These are phyloP conservation scores for Hydnum rufescens DNA, from an alignment of 768 basidiomycete genomes.

Conservation along the genomic window DNA sequence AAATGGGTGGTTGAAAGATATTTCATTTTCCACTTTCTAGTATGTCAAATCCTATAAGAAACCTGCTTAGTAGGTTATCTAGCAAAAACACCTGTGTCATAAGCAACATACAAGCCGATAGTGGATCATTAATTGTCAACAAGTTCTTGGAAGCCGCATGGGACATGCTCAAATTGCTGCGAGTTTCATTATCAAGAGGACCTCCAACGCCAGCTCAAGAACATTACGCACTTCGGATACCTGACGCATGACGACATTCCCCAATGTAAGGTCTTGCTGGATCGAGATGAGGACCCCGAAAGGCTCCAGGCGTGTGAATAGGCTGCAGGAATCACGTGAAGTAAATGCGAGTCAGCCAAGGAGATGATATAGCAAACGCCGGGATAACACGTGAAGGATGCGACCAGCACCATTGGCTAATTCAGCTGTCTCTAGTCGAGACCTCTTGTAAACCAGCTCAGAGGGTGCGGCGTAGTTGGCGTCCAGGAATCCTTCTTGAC, in stretches of 20 bases:
- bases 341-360: slow-evolving; percentile 12
- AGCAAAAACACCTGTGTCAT: neutral
- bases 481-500: too few species aligned
- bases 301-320: slow-evolving; percentile 60
- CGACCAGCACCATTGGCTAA: neutral
- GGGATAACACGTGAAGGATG: neutral
- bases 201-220: slow-evolving; percentile 58
- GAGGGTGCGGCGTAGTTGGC: too few species aligned
- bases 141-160: slow-evolving; percentile 54
- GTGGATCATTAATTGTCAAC: slow-evolving; percentile 2
- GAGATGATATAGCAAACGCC: neutral
- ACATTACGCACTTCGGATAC: slow-evolving; percentile 44
- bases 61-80: slow-evolving; percentile 64
- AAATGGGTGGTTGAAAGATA: slow-evolving; percentile 59
- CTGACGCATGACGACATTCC: slow-evolving; percentile 41
- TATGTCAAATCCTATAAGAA: slow-evolving; percentile 65
- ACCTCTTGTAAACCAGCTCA: too few species aligned
- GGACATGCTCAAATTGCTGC: slow-evolving; percentile 50
- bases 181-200: slow-evolving; percentile 47
- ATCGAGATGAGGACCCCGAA: slow-evolving; percentile 65
- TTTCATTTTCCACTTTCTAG: slow-evolving; percentile 54
- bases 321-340: too few species aligned
- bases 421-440: too few species aligned
- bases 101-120: neutral
- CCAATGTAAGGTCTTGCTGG: slow-evolving; percentile 35